Conservation (phyloP, 179 eudicot species). For the Silene coronaria region DNA sequence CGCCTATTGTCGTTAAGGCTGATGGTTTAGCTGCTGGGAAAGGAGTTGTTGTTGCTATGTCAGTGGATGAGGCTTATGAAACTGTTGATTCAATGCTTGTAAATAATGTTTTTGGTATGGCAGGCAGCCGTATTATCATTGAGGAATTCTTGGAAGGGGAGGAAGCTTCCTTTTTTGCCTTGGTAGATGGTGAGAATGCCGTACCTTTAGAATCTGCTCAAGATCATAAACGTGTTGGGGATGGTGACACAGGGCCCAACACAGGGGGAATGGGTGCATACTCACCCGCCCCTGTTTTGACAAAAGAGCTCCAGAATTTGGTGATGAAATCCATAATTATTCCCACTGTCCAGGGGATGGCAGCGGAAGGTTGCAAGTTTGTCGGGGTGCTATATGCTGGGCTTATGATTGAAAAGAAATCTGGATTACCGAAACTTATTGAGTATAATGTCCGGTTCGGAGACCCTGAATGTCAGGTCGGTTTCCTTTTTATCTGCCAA, state of each 20-base stretch:
- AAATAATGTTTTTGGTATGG: conserved; percentile 59
- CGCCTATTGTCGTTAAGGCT: conserved; percentile 86
- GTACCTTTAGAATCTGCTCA: conserved; percentile 90
- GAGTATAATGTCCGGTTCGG: conserved; percentile 96
- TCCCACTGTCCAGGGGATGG: conserved; percentile 88
- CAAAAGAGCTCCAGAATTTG: conserved; percentile 60
- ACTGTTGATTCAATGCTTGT: conserved; percentile 93
- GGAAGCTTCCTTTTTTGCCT: conserved; percentile 88
- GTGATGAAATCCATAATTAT: conserved; percentile 75
- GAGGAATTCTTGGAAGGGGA: conserved; percentile 94
- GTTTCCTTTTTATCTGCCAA: neutral
- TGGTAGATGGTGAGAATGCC: conserved; percentile 90
- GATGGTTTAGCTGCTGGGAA: conserved; percentile 97
- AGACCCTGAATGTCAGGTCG: conserved; percentile 95
- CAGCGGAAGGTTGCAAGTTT: conserved; percentile 84
- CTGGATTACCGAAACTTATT: conserved; percentile 84
- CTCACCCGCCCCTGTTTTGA: conserved; percentile 88
- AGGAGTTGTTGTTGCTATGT: conserved; percentile 87
- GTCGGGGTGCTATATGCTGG: conserved; percentile 93
- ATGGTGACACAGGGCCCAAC: conserved; percentile 89
- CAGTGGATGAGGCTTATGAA: conserved; percentile 67
- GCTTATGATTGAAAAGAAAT: conserved; percentile 89
- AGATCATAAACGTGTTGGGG: conserved; percentile 94
- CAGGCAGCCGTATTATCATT: conserved; percentile 70
- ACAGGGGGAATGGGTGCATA: conserved; percentile 99